Conservation (phyloP, 1,284 basidiomycete genomes). For the Butyriboletus appendiculatus region DNA sequence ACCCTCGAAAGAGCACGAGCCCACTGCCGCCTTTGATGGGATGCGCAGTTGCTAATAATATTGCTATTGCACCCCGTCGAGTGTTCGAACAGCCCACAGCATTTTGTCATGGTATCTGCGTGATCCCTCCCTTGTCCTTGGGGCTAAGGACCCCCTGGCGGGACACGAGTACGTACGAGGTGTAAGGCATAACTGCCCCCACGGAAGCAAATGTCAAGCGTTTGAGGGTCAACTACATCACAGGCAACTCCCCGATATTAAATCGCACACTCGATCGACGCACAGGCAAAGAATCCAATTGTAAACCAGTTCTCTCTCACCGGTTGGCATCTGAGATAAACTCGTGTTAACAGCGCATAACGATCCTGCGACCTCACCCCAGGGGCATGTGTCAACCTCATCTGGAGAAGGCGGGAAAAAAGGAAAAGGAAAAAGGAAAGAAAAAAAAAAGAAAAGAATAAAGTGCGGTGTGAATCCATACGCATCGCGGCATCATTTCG, state of each 20-base stretch:
- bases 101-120: slow-evolving; percentile 9
- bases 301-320: slow-evolving; percentile 22
- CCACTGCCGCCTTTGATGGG: slow-evolving; percentile 1
- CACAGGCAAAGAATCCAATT: slow-evolving; percentile 9
- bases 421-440: not conserved
- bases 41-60: slow-evolving; percentile 17
- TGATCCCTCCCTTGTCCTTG: slow-evolving; percentile 12
- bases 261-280: slow-evolving; percentile 32
- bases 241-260: slow-evolving; percentile 26
- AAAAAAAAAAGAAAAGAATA: not conserved
- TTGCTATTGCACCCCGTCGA: slow-evolving; percentile 3
- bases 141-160: slow-evolving; percentile 4
- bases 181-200: slow-evolving; percentile 2
- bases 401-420: slow-evolving; percentile 12
- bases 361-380: slow-evolving; percentile 29
- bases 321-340: slow-evolving; percentile 31
- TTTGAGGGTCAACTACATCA: slow-evolving; percentile 12
- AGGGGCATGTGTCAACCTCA: slow-evolving; percentile 25
- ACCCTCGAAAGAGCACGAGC: slow-evolving; percentile 2
- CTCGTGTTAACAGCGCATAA: slow-evolving; percentile 31
- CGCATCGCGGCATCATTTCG: slow-evolving; percentile 20
- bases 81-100: slow-evolving; percentile 1
- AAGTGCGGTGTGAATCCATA: slow-evolving; percentile 17
- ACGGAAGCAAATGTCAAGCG: slow-evolving; percentile 14
- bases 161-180: slow-evolving; percentile 17